phyloP scores from a whole-genome alignment of 306 rosid genomes.

The Quercus wislizeni region DNA sequence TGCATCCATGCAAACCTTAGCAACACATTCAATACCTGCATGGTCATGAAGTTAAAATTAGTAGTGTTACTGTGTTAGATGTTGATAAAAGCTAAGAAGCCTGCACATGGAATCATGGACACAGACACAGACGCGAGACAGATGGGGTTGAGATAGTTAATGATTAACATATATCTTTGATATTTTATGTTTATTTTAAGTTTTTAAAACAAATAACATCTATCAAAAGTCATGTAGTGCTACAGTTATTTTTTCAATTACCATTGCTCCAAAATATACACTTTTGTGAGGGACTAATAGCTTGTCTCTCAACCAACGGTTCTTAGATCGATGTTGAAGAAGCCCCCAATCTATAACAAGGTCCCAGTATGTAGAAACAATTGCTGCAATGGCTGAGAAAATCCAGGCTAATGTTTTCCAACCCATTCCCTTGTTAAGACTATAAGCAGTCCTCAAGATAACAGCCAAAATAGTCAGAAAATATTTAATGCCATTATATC shows the following conservation, averaged over 20 bases:
- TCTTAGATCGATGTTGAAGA: conserved; percentile 49
- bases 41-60: background rate
- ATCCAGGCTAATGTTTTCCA: conserved; percentile 46
- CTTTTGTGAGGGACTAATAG: conserved; percentile 45
- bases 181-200: no score
- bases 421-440: conserved; percentile 18
- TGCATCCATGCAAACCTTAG: conserved; percentile 79
- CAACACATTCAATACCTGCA: conserved; percentile 61
- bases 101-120: no score
- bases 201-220: no score
- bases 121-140: no score
- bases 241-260: conserved; percentile 2
- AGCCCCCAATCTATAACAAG: conserved; percentile 74
- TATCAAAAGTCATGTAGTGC: no score
- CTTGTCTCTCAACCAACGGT: conserved; percentile 71
- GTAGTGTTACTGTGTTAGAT: background rate
- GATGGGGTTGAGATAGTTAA: no score
- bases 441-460: conserved; percentile 49
- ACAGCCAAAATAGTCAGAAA: conserved; percentile 63
- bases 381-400: conserved; percentile 49
- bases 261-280: conserved; percentile 63
- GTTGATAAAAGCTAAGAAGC: no score
- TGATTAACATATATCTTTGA: no score
- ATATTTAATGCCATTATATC: conserved; percentile 53
- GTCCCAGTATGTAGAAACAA: conserved; percentile 63